Evolutionary conservation across 495 filamentous ascomycete genomes (phyloP), one percentile per base, ranked within the genome.

Genomic region (Tuber brumale): DNA sequence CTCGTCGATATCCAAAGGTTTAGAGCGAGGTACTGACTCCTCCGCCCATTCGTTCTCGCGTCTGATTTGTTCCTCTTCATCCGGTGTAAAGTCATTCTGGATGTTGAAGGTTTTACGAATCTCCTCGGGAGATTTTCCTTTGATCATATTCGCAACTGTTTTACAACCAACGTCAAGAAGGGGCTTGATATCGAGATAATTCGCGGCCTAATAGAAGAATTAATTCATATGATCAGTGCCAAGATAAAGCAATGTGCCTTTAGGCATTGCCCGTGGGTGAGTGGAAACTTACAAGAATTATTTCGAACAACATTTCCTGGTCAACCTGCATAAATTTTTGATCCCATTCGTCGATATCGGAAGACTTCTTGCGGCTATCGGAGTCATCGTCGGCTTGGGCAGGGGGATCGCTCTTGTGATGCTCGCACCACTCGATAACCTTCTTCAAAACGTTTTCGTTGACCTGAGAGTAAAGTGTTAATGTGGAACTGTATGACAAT

Each of bases 261-360:
- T 23, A 41, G 19, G 4, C 10, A 21, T 21, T 19, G 69, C 21
- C 31, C 9, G 42, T 41, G 4, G 2, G 21, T 5, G 35, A 44
- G 2, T 9, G 23, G 46, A 41, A 23, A 10, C 92, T 72, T 89
- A 97, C 94, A 43, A 99, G 87, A 77, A 99, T 99, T 83, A 99
- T 98, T 87, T 99, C 95, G 77, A 99, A 99, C 1, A 99, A 89
- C 95, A 99, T 97, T 86, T 99, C 95, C 83, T 99, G 95, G 83
- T 99, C 95, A 14, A 99, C 95, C 85, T 98, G 95, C 95, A 98
- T 99, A 84, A 97, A 99, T 84, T 99, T 99, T 85, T 97, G 95
- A 81, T 99, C 95, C 95, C 95, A 99, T 86, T 99, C 95, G 61
- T 97, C 95, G 81, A 99, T 99, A 72, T 98, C 95, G 35, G 95